A percentile compares a stretch with the other conserved stretches of the same genome.
These are phyloP conservation scores for Stachybotrys echinatus DNA, from an alignment of 2,329 filamentous ascomycete genomes.

Conservation along the genomic window DNA sequence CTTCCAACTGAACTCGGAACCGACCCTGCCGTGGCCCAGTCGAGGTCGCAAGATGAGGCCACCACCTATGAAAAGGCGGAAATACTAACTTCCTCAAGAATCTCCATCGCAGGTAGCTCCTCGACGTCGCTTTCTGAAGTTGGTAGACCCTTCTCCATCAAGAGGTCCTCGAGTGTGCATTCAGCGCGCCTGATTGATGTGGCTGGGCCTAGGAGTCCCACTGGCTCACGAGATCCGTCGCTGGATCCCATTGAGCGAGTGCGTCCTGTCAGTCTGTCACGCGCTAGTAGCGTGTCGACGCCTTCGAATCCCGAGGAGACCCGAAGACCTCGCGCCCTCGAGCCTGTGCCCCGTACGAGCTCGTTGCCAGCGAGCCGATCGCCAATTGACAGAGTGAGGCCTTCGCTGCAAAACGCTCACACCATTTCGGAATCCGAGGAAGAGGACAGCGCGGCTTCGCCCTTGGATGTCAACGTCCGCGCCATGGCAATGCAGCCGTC, in stretches of 20 bases:
- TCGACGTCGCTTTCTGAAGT: slow-evolving; percentile 45
- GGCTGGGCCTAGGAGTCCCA: slow-evolving; percentile 43
- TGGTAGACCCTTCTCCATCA: slow-evolving; percentile 29
- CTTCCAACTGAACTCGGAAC: not conserved
- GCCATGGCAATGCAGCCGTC: not conserved
- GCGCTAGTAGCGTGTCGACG: slow-evolving; percentile 30
- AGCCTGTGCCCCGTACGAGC: slow-evolving; percentile 13
- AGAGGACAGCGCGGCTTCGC: not conserved
- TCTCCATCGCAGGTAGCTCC: slow-evolving; percentile 48
- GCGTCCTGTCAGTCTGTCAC: slow-evolving; percentile 33
- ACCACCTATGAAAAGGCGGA: slow-evolving; percentile 50
- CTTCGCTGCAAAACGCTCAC: slow-evolving; percentile 17
- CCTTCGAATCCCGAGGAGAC: slow-evolving; percentile 34
- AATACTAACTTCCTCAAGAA: slow-evolving; percentile 50
- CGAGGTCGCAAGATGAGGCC: slow-evolving; percentile 35
- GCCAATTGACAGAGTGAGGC: slow-evolving; percentile 24
- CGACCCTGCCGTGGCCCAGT: not conserved
- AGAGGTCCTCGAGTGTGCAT: slow-evolving; percentile 42
- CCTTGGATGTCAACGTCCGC: not conserved
- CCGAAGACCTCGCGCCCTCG: slow-evolving; percentile 16
- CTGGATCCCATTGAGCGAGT: slow-evolving; percentile 37
- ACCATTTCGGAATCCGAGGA: slow-evolving; percentile 43
- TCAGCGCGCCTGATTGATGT: slow-evolving; percentile 57
- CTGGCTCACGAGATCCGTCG: slow-evolving; percentile 43
- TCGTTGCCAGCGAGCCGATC: slow-evolving; percentile 19